phyloP scores from a whole-genome alignment of 441 rosid species.

The Adansonia gregorii region DNA sequence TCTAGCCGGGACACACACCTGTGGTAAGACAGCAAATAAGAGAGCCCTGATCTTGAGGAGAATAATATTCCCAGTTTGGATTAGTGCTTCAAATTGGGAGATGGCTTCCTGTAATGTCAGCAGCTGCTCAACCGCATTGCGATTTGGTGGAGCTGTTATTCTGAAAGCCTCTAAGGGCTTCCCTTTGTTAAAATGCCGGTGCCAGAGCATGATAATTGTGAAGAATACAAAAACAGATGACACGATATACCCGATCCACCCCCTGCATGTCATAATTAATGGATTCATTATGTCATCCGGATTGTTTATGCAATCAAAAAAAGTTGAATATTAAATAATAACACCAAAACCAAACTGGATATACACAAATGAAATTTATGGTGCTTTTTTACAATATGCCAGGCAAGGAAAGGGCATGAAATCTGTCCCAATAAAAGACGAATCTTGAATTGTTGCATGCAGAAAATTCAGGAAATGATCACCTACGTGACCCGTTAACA shows the following conservation, averaged over 20 bases:
- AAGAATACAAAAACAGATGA: slow-evolving; percentile 52
- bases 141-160: slow-evolving; percentile 67
- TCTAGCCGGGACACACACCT: slow-evolving; percentile 45
- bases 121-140: slow-evolving; percentile 88
- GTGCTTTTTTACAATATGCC: slow-evolving; percentile 16
- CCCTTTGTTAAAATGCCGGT: slow-evolving; percentile 53
- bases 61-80: slow-evolving; percentile 71
- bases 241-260: slow-evolving; percentile 66
- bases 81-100: slow-evolving; percentile 64
- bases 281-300: slow-evolving; percentile 26
- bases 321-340: slow-evolving; percentile 13
- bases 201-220: slow-evolving; percentile 70
- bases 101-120: slow-evolving; percentile 75
- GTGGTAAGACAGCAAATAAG: slow-evolving; percentile 72
- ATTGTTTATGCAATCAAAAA: slow-evolving; percentile 1
- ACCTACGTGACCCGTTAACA: neutral
- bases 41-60: slow-evolving; percentile 92
- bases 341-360: neutral
- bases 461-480: neutral
- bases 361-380: neutral
- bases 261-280: slow-evolving; percentile 51
- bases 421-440: neutral
- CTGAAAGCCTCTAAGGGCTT: slow-evolving; percentile 59
- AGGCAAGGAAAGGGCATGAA: neutral
- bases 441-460: slow-evolving; percentile 13